Evolutionary conservation across 2,329 filamentous ascomycete species (phyloP).

Genomic region (Hirsutella rhossiliensis): DNA sequence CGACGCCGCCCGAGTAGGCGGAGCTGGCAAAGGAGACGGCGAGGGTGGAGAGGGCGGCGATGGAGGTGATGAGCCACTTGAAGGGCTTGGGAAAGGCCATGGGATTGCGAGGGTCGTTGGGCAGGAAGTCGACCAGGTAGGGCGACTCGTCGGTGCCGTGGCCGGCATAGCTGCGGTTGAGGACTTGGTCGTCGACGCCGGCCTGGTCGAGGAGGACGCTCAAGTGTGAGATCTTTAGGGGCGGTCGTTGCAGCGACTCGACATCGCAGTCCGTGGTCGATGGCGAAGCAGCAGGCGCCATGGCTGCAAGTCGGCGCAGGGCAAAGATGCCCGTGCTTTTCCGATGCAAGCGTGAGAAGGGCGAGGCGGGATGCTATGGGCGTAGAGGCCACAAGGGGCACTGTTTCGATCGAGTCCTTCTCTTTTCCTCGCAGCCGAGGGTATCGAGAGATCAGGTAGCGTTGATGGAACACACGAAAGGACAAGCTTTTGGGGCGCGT

Average conservation of each 20-base stretch:
- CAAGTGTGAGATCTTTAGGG: slow-evolving; percentile 30
- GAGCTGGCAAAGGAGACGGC: slow-evolving; percentile 59
- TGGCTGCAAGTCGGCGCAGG: background rate
- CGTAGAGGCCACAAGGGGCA: too few relatives aligned
- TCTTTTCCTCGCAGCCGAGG: too few relatives aligned
- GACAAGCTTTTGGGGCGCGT: too few relatives aligned
- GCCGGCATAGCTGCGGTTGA: slow-evolving; percentile 44
- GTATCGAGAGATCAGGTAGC: too few relatives aligned
- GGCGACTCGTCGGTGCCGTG: slow-evolving; percentile 55
- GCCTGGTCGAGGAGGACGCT: slow-evolving; percentile 44
- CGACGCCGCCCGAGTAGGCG: slow-evolving; percentile 49
- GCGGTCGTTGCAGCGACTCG: slow-evolving; percentile 25
- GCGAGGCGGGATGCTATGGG: too few relatives aligned
- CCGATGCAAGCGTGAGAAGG: background rate
- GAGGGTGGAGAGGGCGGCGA: slow-evolving; percentile 55
- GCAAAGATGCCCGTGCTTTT: background rate
- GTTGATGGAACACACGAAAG: too few relatives aligned
- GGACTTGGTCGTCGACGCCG: slow-evolving; percentile 42
- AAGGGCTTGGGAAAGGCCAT: slow-evolving; percentile 40
- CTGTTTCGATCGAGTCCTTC: too few relatives aligned
- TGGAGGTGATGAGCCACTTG: slow-evolving; percentile 55
- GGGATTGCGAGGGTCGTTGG: slow-evolving; percentile 55
- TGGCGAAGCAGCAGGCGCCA: slow-evolving; percentile 2
- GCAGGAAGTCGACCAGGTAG: slow-evolving; percentile 56
- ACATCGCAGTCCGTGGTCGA: slow-evolving; percentile 23